Evolutionary conservation across 2,329 filamentous ascomycete species (phyloP), one percentile per base, ranked within the genome.

Genomic region (Cercospora brassicicola): DNA sequence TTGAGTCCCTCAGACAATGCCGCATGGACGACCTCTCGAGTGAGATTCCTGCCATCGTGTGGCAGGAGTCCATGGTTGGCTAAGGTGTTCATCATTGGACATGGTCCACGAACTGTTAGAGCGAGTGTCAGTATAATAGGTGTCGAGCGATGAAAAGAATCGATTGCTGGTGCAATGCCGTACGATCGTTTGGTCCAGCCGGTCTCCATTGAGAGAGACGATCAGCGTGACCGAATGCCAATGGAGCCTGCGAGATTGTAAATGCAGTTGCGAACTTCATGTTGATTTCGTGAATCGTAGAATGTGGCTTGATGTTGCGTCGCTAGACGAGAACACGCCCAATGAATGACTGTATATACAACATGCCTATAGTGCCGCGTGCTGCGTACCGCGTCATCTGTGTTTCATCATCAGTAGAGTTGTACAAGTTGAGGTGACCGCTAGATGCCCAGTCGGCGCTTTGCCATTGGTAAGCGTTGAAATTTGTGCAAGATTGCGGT

Each of bases 61-160:
- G 67, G 70, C 2, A 74, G 65, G 48, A 71, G 71, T 18, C 65
- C 63, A 51, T 74, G 72, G 39, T 74, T 74, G 7, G 72, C 71
- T 5, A 73, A 56, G 9, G 64, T 61, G 33, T 70, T 69, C 69
- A 67, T 56, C 65, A 67, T 63, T 15, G 65, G 59, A n/a, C 59
- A 67, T 10, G 59, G 65, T 2, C 59, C 64, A 20, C 59, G 42
- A 31, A 66, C 59, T 66, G 28, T 26, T 18, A 13, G 11, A 56
- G 11, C 31, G 23, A 23, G 20, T 18, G 53, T 56, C 26, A 56
- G 51, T 1, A 7, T 8, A n/a, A 13, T 15, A n/a, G 13, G 15
- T 36, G 15, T 64, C 30, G 51, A 5, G 1, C 1, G 1, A 57
- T n/a, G 10, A 45, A 4, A 9, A 4, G 2, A 39, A 2, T 9